Percentiles rank a stretch among this genome's conserved stretches.
phyloP scores from a whole-genome alignment of 1,284 basidiomycete species.

The Microbotryum violaceum region DNA sequence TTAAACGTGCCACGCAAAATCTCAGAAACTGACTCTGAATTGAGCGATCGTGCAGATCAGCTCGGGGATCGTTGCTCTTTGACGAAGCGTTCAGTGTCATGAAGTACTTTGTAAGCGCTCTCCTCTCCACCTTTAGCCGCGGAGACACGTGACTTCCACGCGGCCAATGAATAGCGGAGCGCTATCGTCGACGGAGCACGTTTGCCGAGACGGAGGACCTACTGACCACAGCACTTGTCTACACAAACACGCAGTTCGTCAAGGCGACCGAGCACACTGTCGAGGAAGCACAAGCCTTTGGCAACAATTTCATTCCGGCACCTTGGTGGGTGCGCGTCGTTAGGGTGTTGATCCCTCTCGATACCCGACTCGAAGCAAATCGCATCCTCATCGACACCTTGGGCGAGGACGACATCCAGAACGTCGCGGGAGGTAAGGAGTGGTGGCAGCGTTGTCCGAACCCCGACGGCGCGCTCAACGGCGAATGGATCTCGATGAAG shows the following conservation, averaged over 20 bases:
- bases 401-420: conserved; percentile 71
- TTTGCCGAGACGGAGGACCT: conserved; percentile 3
- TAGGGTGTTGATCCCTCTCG: conserved; percentile 56
- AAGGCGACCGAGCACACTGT: conserved; percentile 55
- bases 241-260: not conserved
- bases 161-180: too few species aligned
- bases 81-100: conserved; percentile 50
- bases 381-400: conserved; percentile 66
- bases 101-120: conserved; percentile 12
- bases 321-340: conserved; percentile 82
- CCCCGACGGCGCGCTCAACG: conserved; percentile 64
- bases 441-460: conserved; percentile 94
- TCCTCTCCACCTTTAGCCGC: not conserved
- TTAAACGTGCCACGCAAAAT: not conserved
- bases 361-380: conserved; percentile 70
- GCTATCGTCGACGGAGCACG: not conserved
- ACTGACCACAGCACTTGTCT: conserved; percentile 2
- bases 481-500: conserved; percentile 75
- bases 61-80: conserved; percentile 69
- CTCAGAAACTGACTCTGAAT: conserved; percentile 1
- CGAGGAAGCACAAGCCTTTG: conserved; percentile 74
- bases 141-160: not conserved
- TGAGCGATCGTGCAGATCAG: conserved; percentile 40
- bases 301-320: conserved; percentile 74
- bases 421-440: conserved; percentile 76